These are phyloP conservation scores for Bauhinia variegata DNA, from an alignment of 306 rosid species.

Conservation along the genomic window DNA sequence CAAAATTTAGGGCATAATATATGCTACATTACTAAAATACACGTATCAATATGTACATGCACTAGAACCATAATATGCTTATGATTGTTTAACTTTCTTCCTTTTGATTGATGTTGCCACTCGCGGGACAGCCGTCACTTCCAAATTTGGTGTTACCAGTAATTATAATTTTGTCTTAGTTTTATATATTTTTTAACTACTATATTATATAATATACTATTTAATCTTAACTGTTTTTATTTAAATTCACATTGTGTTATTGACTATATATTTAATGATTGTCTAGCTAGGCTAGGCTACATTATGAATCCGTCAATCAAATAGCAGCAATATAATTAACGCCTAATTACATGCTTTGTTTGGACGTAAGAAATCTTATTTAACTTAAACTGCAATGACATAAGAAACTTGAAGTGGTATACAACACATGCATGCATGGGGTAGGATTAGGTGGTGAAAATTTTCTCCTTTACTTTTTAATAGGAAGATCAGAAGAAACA, in stretches of 20 bases:
- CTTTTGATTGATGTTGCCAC: background rate
- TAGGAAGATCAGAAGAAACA: slow-evolving; percentile 56
- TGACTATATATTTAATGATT: slow-evolving; percentile 17
- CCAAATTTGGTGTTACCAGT: slow-evolving; percentile 23
- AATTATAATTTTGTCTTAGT: too few relatives aligned
- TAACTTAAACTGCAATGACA: slow-evolving; percentile 52
- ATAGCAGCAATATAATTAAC: slow-evolving; percentile 26
- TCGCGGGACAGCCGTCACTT: background rate
- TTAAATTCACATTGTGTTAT: too few relatives aligned
- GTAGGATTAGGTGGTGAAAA: slow-evolving; percentile 73
- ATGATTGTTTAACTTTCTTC: background rate
- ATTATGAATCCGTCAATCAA: slow-evolving; percentile 32
- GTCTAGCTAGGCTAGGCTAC: slow-evolving; percentile 30
- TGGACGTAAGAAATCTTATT: slow-evolving; percentile 32
- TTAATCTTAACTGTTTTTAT: too few relatives aligned
- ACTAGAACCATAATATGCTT: too few relatives aligned
- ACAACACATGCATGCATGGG: slow-evolving; percentile 50
- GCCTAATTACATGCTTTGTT: slow-evolving; percentile 30
- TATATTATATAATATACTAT: too few relatives aligned
- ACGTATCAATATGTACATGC: too few relatives aligned
- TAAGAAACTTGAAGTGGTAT: slow-evolving; percentile 50
- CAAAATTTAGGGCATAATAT: too few relatives aligned
- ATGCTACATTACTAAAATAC: background rate
- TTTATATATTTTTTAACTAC: too few relatives aligned
- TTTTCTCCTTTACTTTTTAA: slow-evolving; percentile 31